Percentiles rank a stretch among this genome's conserved stretches.
These are phyloP conservation scores for Rhodotorula sp. DNA, from an alignment of 1,284 basidiomycete genomes.

Conservation along the genomic window DNA sequence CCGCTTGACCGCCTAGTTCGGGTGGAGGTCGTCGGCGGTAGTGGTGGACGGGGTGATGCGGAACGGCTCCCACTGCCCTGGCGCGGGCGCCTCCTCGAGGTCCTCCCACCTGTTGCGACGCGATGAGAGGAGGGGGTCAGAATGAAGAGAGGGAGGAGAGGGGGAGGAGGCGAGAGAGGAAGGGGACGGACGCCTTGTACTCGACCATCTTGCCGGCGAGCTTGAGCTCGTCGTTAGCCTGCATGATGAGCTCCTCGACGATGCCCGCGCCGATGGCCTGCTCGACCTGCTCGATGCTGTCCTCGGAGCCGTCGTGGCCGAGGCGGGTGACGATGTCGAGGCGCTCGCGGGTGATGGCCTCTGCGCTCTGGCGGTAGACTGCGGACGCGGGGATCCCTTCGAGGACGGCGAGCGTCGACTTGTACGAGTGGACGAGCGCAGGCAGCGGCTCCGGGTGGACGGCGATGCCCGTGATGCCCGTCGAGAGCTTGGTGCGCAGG, in stretches of 20 bases:
- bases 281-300: conserved; percentile 67
- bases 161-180: neutral
- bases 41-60: conserved; percentile 43
- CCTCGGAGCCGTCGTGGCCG: conserved; percentile 58
- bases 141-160: neutral
- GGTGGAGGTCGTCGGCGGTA: conserved; percentile 39
- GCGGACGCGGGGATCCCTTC: conserved; percentile 71
- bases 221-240: conserved; percentile 79
- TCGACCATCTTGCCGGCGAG: conserved; percentile 83
- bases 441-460: conserved; percentile 76
- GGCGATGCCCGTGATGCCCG: conserved; percentile 52
- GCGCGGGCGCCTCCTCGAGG: conserved; percentile 73
- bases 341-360: conserved; percentile 82
- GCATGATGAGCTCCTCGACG: conserved; percentile 78
- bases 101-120: conserved; percentile 79
- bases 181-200: conserved; percentile 85
- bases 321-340: conserved; percentile 67
- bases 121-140: neutral
- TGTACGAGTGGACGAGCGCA: conserved; percentile 72
- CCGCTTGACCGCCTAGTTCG: conserved; percentile 17
- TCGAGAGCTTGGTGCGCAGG: conserved; percentile 29
- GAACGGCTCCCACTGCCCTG: conserved; percentile 85
- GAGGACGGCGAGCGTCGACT: conserved; percentile 73
- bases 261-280: conserved; percentile 72
- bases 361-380: conserved; percentile 87